These are phyloP conservation scores for Margaritispora aquatica DNA, from an alignment of 495 filamentous ascomycete genomes.

Conservation along the genomic window DNA sequence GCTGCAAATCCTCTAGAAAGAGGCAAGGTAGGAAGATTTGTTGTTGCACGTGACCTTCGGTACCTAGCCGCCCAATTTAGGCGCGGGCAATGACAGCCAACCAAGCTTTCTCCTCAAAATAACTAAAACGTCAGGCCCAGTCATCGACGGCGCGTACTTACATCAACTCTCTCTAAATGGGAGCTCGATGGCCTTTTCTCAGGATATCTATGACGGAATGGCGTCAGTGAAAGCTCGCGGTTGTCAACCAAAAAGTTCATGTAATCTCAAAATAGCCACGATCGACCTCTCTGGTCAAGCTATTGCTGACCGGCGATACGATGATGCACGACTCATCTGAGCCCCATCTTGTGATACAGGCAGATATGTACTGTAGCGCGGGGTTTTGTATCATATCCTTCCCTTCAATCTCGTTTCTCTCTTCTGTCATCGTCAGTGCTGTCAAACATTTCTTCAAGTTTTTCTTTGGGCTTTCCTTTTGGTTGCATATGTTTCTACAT, in stretches of 20 bases:
- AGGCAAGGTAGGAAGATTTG: too few species aligned
- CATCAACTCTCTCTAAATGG: slow-evolving; percentile 3
- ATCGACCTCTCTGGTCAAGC: not conserved
- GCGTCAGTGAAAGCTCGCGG: slow-evolving; percentile 4
- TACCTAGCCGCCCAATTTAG: not conserved
- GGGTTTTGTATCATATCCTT: slow-evolving; percentile 17
- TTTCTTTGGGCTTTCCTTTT: not conserved
- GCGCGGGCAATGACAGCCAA: slow-evolving; percentile 12
- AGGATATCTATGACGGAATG: not conserved
- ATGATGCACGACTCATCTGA: slow-evolving; percentile 9
- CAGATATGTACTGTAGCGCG: slow-evolving; percentile 10
- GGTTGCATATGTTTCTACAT: not conserved
- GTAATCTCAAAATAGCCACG: slow-evolving; percentile 15
- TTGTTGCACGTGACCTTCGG: slow-evolving; percentile 7
- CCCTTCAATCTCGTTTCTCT: slow-evolving; percentile 6
- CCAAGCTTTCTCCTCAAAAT: slow-evolving; percentile 2
- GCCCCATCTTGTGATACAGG: not conserved
- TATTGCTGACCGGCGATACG: slow-evolving; percentile 7
- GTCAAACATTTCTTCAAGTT: not conserved
- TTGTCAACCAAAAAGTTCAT: slow-evolving; percentile 2
- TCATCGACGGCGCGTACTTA: slow-evolving; percentile 13
- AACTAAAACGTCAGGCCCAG: slow-evolving; percentile 8
- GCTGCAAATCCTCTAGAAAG: too few species aligned
- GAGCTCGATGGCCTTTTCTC: not conserved
- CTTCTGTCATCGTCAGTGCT: slow-evolving; percentile 1